phyloP scores from a whole-genome alignment of 768 basidiomycete species.

The Tephrocybe sp. region DNA sequence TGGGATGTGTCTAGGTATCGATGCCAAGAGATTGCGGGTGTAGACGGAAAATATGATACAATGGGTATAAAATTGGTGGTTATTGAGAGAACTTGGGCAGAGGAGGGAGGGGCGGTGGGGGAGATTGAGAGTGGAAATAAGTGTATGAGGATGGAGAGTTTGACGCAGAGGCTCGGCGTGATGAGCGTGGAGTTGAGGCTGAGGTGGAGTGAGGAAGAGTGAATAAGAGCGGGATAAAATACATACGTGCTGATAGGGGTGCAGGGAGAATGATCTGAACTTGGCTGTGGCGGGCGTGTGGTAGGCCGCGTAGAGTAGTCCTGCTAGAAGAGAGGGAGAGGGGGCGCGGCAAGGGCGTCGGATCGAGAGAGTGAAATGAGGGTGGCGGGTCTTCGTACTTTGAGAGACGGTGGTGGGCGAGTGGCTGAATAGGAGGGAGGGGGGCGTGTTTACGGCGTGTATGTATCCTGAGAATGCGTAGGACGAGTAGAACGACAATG shows the following conservation, averaged over 20 bases:
- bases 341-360: slow-evolving; percentile 16
- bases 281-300: slow-evolving; percentile 60
- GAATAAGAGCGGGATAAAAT: not conserved
- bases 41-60: too few relatives aligned
- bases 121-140: slow-evolving; percentile 4
- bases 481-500: slow-evolving; percentile 35
- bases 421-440: slow-evolving; percentile 64
- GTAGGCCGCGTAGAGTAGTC: slow-evolving; percentile 51
- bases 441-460: slow-evolving; percentile 35
- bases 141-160: slow-evolving; percentile 11
- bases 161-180: slow-evolving; percentile 8
- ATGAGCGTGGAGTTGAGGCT: not conserved
- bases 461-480: slow-evolving; percentile 34
- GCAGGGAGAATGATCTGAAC: slow-evolving; percentile 70
- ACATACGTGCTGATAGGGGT: too few relatives aligned
- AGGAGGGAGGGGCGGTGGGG: slow-evolving; percentile 12
- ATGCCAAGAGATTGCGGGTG: too few relatives aligned
- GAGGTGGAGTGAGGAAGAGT: slow-evolving; percentile 3
- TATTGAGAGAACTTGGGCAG: not conserved
- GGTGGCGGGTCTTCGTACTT: slow-evolving; percentile 29
- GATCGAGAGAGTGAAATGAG: slow-evolving; percentile 14
- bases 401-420: slow-evolving; percentile 58
- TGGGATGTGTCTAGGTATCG: not conserved
- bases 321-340: slow-evolving; percentile 28
- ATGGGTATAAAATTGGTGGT: too few relatives aligned